Evolutionary conservation across 495 filamentous ascomycete species (phyloP), one percentile per base, ranked within the genome.

Genomic region (Clavariopsis aquatica): DNA sequence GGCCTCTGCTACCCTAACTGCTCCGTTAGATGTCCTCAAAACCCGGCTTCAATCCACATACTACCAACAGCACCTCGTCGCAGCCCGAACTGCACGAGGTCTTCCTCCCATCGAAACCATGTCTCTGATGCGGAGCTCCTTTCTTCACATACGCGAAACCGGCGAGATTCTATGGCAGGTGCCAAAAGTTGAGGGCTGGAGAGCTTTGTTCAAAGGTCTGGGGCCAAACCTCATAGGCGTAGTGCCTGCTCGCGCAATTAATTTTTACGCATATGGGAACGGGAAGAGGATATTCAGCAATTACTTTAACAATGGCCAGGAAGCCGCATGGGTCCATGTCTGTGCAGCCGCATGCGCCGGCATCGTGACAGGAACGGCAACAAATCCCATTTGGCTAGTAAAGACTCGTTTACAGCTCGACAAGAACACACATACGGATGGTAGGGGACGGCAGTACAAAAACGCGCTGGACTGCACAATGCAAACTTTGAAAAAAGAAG

Each of bases 341-440:
- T 81, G 81, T 60, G 85, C 89, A 4, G 92, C 88, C 12, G 85
- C 86, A 24, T 77, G 80, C 29, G 90, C 91, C 0, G 92, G 92
- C 28, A 79, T 96, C 36, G 84, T 86, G 20, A 96, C 92, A 0
- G 86, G 87, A 20, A 94, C 91, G 2, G 90, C 87, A 19, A 96
- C 92, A 19, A 96, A 95, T 75, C 92, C 92, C 1, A 95, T 96
- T 62, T 96, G 92, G 92, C 80, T 96, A 49, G 83, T 96, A 57
- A 96, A 96, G 79, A 96, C 92, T 24, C 83, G 92, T 45, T 68
- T 96, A 60, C 92, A 96, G 78, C 85, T 96, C 9, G 92, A 96
- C 72, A 90, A 87, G 74, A 85, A 85, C 51, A 79, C 81, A 9
- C 82, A 79, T 65, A 73, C 81, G 74, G 72, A 82, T 69, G 73